phyloP scores from a whole-genome alignment of 441 rosid species.

The Biscutella laevigata region DNA sequence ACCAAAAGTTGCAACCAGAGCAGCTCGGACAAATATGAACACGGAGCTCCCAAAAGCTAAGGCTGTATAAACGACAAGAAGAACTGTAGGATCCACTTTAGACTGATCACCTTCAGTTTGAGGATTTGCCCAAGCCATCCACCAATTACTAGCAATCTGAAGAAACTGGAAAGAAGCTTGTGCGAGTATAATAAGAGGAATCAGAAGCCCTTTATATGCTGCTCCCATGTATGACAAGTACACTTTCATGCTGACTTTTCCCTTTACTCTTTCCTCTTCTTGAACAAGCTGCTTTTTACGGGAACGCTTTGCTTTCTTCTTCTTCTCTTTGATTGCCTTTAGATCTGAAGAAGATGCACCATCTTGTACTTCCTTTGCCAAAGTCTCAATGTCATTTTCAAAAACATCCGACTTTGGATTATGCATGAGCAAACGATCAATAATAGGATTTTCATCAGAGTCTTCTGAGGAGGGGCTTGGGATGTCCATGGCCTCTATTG shows the following conservation, averaged over 20 bases:
- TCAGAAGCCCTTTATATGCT: constrained; percentile 83
- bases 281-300: constrained; percentile 94
- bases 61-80: constrained; percentile 82
- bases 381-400: constrained; percentile 52
- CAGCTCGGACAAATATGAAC: constrained; percentile 94
- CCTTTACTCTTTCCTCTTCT: constrained; percentile 98
- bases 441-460: constrained; percentile 56
- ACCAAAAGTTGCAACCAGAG: constrained; percentile 97
- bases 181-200: constrained; percentile 85
- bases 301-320: constrained; percentile 83
- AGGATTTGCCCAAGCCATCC: constrained; percentile 99
- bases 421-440: constrained; percentile 31
- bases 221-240: constrained; percentile 97
- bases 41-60: constrained; percentile 97
- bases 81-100: constrained; percentile 73
- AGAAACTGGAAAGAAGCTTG: constrained; percentile 91
- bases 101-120: constrained; percentile 90
- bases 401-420: constrained; percentile 45
- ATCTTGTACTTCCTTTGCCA: constrained; percentile 88
- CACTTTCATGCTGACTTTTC: constrained; percentile 93
- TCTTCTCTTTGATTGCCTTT: constrained; percentile 86
- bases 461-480: constrained; percentile 81
- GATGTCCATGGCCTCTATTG: constrained; percentile 96
- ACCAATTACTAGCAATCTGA: constrained; percentile 98
- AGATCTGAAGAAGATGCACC: constrained; percentile 61